Percentiles rank a stretch among this genome's conserved stretches.
phyloP scores from a whole-genome alignment of 345 rosid genomes.

The Chamaenerion angustifolium region DNA sequence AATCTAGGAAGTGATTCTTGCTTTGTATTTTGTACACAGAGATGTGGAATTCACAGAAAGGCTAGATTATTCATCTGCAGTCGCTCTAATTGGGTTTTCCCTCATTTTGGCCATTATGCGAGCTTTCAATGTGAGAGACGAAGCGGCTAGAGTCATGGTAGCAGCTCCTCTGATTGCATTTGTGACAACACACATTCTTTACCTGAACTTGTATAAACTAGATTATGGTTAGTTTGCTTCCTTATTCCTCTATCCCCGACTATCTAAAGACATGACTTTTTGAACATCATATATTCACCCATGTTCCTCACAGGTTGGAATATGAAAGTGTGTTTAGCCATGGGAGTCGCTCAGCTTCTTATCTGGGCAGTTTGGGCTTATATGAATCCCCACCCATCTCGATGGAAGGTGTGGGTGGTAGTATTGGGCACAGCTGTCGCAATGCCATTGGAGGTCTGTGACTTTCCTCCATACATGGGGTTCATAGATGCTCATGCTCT shows the following conservation, averaged over 20 bases:
- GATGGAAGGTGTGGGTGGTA: constrained; percentile 69
- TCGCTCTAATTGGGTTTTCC: constrained; percentile 46
- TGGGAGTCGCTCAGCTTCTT: constrained; percentile 52
- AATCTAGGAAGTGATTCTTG: neutral
- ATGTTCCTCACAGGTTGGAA: constrained; percentile 40
- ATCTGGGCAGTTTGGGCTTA: constrained; percentile 84
- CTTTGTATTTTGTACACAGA: constrained; percentile 16
- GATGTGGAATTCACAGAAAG: constrained; percentile 76
- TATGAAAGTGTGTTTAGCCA: constrained; percentile 50
- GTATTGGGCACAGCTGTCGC: constrained; percentile 31
- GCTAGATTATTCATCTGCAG: constrained; percentile 76
- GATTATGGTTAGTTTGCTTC: constrained; percentile 47
- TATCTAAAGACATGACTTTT: neutral
- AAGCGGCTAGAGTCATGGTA: constrained; percentile 77
- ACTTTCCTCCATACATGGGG: constrained; percentile 70
- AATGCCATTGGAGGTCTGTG: constrained; percentile 41
- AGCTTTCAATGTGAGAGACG: constrained; percentile 54
- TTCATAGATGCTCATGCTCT: constrained; percentile 65
- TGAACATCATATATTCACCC: no score
- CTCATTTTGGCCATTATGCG: constrained; percentile 56
- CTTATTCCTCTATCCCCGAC: neutral
- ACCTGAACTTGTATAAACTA: constrained; percentile 60
- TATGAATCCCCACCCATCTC: constrained; percentile 48
- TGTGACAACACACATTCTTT: constrained; percentile 69
- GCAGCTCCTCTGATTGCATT: constrained; percentile 72